Evolutionary conservation across 257 asterid genomes (phyloP), one percentile per base, ranked within the genome.

Genomic region (Solanum bukasovii): DNA sequence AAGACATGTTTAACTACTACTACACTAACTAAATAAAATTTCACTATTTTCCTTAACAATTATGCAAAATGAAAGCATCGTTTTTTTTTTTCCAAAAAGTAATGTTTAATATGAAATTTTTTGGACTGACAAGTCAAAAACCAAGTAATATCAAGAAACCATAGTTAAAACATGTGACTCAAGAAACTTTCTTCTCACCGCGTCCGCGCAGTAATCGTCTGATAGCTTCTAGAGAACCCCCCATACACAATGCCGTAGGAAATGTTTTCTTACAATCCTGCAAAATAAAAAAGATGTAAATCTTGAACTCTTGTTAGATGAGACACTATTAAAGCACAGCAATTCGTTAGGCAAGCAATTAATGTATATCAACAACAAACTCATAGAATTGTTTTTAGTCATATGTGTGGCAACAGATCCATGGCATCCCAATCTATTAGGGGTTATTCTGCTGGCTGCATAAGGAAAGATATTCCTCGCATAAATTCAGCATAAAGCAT

Each of bases 211-310:
- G 89, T 89, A 93, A 91, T 59, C 98, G 95, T 91, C 93, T 95
- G 84, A 96, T 89, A 89, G 99, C 98, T 92, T 93, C 95, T 92
- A 92, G 52, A 25, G 99, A 93, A 90, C 99, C 98, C 46, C 99
- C 98, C 95, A 94, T 89, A 86, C 99, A 96, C 86, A 96, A 90
- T 68, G 99, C 93, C 63, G 94, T 87, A 44, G 98, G 94, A 91
- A 97, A 97, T 82, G 96, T 92, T 91, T 85, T 96, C 91, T 92
- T 96, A 93, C 99, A 97, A 77, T 97, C 99, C 99, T 96, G 87
- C 6, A 91, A 92, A 90, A 78, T 49, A 79, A 46, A 88, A 81
- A 82, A 29, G 20, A 49, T 49, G 86, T 29, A 18, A 82, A 18
- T 63, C 85, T 49, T 40, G 13, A 77, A n/a, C 59, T 23, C 61